Evolutionary conservation across 169 alveolate genomes (phyloP).

Genomic region (Cystoisospora suis): DNA sequence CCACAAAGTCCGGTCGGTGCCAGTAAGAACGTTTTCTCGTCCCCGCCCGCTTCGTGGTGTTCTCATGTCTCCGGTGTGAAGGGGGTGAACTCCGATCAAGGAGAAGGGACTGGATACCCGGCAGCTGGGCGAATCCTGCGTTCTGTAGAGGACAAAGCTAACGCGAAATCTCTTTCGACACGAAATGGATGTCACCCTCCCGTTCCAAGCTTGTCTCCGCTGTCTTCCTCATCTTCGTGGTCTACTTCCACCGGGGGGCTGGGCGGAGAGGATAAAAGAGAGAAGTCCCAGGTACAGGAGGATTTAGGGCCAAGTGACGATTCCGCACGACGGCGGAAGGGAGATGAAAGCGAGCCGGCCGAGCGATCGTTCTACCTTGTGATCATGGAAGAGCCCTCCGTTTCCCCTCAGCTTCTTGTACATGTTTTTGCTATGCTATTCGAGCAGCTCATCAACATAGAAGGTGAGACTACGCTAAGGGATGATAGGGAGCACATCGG

Average conservation of each 20-base stretch:
- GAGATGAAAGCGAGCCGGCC: background rate
- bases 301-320: background rate
- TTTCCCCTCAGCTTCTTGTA: constrained; percentile 7
- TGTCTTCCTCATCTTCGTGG: background rate
- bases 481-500: too few species aligned
- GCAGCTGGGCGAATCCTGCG: background rate
- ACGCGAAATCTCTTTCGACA: background rate
- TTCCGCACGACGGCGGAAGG: background rate
- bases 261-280: background rate
- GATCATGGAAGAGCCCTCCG: constrained; percentile 20
- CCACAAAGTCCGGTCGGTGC: background rate
- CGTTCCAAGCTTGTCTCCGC: background rate
- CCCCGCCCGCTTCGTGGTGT: background rate
- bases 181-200: background rate
- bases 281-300: background rate
- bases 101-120: background rate
- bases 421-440: background rate
- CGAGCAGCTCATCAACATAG: background rate
- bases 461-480: background rate
- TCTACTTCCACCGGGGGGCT: too few species aligned
- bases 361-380: constrained; percentile 2
- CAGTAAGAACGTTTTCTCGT: background rate
- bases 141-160: too few species aligned
- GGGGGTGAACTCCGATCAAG: too few species aligned
- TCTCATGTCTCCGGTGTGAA: too few species aligned